Evolutionary conservation across 1,284 basidiomycete species (phyloP), one percentile per base, ranked within the genome.

Genomic region (Sporisorium iseilematis-ciliati): DNA sequence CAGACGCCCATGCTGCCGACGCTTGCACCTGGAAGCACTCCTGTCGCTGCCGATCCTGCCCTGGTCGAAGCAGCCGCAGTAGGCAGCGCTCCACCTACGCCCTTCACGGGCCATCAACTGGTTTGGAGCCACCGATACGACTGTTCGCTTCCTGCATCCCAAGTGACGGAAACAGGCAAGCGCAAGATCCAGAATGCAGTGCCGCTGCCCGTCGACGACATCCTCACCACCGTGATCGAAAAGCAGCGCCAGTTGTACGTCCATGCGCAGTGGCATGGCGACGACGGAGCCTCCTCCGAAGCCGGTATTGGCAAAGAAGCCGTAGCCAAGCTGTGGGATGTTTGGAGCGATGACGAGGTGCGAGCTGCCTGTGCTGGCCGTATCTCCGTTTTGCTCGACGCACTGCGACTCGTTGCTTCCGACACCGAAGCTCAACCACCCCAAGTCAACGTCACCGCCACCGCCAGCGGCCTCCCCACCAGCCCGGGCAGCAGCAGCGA

Each of bases 201-300:
- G 12, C 46, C 72, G 1, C 48, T 69, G 25, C 35, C 69, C 2
- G 58, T 54, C 8, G 69, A 76, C 35, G 69, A 68, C 49, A 76
- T 76, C 18, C 23, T 68, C 1, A 43, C 56, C 4, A 50, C 25
- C 1, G 60, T 72, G 5, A 51, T 76, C 2, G 74, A 71, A 43
- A 76, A 76, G 58, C 73, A 75, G 45, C 53, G 73, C 2, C 60
- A 71, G 55, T 55, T 75, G 23, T 75, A 71, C 46, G 65, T 75
- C 2, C 53, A 64, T n/a, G 57, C 60, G 10, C 67, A 67, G 42
- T 75, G 73, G 73, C 55, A 71, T 23, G 73, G 64, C 16, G 68
- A 75, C 35, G 67, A 71, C 16, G 73, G 57, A 2, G 72, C 58
- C 0, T 51, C 56, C 1, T 50, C 50, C 4, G 54, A 61, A 12